phyloP scores from a whole-genome alignment of 345 rosid species.

The Rhodamnia argentea region DNA sequence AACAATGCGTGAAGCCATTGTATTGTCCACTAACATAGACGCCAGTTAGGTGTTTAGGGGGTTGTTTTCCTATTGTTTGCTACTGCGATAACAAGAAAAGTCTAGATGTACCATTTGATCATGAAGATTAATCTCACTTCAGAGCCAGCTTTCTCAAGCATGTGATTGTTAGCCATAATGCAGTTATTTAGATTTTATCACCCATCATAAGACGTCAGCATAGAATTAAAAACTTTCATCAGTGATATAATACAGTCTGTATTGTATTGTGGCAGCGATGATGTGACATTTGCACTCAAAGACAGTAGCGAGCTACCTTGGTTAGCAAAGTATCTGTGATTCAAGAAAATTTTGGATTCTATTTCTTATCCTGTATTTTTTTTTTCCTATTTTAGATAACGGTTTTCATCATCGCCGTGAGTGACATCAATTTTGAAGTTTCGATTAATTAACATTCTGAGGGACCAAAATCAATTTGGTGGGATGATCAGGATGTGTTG shows the following conservation, averaged over 20 bases:
- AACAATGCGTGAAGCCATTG: background rate
- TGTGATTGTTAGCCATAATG: background rate
- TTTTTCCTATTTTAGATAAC: background rate
- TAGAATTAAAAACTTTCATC: background rate
- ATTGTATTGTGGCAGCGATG: slow-evolving; percentile 56
- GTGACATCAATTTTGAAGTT: background rate
- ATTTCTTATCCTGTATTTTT: background rate
- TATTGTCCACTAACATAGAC: background rate
- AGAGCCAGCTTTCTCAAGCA: background rate
- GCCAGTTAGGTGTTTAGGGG: background rate
- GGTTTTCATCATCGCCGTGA: background rate
- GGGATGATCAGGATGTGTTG: background rate
- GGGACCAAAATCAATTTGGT: background rate
- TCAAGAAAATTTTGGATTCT: background rate
- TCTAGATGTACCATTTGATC: background rate
- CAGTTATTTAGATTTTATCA: background rate
- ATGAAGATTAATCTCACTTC: background rate
- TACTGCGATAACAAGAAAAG: background rate
- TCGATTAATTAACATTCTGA: background rate
- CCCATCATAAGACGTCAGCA: background rate
- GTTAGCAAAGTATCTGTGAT: slow-evolving; percentile 72
- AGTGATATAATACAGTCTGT: background rate
- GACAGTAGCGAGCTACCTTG: slow-evolving; percentile 73
- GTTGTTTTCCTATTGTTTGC: background rate
- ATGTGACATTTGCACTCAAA: slow-evolving; percentile 84